Conservation (phyloP, 148 eudicot species). For the Oxyria digyna region DNA sequence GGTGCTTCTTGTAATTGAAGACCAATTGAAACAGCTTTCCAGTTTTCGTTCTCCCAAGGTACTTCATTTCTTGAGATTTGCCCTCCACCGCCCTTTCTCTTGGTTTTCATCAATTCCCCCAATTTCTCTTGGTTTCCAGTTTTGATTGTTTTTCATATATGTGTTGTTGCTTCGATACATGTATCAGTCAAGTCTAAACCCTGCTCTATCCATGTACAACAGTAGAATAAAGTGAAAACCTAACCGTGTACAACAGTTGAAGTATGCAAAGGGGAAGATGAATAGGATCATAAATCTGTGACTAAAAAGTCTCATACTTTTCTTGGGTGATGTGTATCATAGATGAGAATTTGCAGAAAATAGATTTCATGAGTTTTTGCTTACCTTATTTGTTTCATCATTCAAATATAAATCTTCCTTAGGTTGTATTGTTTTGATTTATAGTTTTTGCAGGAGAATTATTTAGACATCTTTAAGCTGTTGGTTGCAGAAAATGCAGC, state of each 20-base stretch:
- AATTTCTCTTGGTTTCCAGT: neutral
- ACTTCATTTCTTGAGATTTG: neutral
- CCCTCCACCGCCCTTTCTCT: neutral
- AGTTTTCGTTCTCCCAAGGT: neutral
- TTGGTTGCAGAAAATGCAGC: conserved; percentile 44
- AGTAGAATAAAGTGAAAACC: neutral
- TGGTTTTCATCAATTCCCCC: neutral
- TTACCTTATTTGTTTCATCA: neutral
- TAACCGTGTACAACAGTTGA: neutral
- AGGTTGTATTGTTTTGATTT: neutral
- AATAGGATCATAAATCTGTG: neutral
- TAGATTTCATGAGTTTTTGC: neutral
- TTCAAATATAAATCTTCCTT: neutral
- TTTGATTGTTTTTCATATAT: no score
- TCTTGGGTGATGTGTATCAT: neutral
- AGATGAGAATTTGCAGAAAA: neutral
- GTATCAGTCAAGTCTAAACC: no score
- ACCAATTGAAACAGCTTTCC: neutral
- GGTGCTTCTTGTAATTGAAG: neutral
- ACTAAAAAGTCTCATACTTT: no score
- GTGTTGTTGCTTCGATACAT: no score
- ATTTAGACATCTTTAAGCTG: neutral
- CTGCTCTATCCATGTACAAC: neutral
- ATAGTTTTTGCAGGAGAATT: neutral
- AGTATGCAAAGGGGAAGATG: neutral